Base-by-base conservation (phyloP, 768 basidiomycete genomes). In the Chalciporus pseudorubinellus region DNA sequence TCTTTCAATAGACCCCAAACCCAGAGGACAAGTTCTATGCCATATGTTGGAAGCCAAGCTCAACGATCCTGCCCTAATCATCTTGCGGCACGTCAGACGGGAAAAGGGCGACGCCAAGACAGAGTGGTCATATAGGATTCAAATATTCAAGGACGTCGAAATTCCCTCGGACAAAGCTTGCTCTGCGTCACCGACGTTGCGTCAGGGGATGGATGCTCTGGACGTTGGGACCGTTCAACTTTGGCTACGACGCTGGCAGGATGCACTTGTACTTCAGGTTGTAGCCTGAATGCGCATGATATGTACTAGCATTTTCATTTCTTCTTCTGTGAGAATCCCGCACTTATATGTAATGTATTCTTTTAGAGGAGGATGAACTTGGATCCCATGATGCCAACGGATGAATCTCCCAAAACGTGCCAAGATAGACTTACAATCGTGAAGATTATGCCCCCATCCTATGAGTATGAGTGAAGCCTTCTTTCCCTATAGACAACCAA, bases 221-320 rank as follows among this genome's bases (percentile, higher is more conserved):
- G 58, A 52, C 4, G 8, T 2, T 9, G 50, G 44, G 6, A 57
- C 58, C 19, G 52, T 59, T 19, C 13, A 6, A 8, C 40, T 46
- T 6, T 58, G 56, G 58, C 1, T 58, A 34, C 39, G 40, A 4
- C 44, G 51, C 33, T 57, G 58, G 58, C 46, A 7, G 26, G 26
- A 10, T n/a, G n/a, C n/a, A n/a, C n/a, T n/a, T n/a, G n/a, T n/a
- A n/a, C n/a, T n/a, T n/a, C n/a, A n/a, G n/a, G n/a, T n/a, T n/a
- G n/a, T n/a, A n/a, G n/a, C n/a, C n/a, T n/a, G n/a, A n/a, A n/a
- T n/a, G n/a, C n/a, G n/a, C n/a, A n/a, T n/a, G n/a, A n/a, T n/a
- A n/a, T n/a, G n/a, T n/a, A n/a, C n/a, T n/a, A n/a, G n/a, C n/a
- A n/a, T n/a, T n/a, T n/a, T n/a, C n/a, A n/a, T n/a, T n/a, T n/a